Evolutionary conservation across 345 rosid genomes (phyloP).

Genomic region (Rhizophora mangle): DNA sequence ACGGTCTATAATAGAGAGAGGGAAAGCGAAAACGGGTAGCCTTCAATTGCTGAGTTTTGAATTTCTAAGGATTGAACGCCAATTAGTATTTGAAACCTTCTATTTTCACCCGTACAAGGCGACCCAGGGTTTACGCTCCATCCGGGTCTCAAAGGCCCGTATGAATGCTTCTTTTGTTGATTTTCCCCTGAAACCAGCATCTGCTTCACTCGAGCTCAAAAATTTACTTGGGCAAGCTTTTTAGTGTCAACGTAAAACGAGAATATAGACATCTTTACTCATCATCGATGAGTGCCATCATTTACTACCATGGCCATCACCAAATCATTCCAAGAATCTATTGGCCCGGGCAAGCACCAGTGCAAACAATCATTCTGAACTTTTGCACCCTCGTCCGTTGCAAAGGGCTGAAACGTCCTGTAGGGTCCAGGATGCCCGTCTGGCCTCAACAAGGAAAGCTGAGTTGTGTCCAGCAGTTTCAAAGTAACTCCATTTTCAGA

Average conservation of each 20-base stretch:
- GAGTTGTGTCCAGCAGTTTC: constrained; percentile 35
- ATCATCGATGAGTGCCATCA: constrained; percentile 3
- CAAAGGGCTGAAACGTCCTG: constrained; percentile 30
- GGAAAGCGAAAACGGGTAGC: no score
- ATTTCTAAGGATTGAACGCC: no score
- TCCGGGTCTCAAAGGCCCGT: no score
- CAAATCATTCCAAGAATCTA: constrained; percentile 45
- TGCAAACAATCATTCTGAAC: constrained; percentile 39
- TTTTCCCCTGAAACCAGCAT: no score
- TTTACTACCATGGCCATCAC: constrained; percentile 24
- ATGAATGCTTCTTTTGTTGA: no score
- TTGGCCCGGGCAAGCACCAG: constrained; percentile 51
- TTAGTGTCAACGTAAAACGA: background rate
- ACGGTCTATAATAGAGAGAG: no score
- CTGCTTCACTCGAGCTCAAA: no score
- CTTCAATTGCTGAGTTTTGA: no score
- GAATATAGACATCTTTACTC: background rate
- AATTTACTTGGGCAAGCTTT: background rate
- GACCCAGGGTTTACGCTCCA: no score
- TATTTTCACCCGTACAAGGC: no score
- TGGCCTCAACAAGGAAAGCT: constrained; percentile 25
- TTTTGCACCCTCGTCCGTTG: constrained; percentile 15
- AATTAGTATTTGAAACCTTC: no score
- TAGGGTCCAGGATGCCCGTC: constrained; percentile 38
- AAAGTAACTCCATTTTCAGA: constrained; percentile 14